Evolutionary conservation across 2,329 filamentous ascomycete genomes (phyloP), one percentile per base, ranked within the genome.

Genomic region (Cylindrodendrum hubeiense): DNA sequence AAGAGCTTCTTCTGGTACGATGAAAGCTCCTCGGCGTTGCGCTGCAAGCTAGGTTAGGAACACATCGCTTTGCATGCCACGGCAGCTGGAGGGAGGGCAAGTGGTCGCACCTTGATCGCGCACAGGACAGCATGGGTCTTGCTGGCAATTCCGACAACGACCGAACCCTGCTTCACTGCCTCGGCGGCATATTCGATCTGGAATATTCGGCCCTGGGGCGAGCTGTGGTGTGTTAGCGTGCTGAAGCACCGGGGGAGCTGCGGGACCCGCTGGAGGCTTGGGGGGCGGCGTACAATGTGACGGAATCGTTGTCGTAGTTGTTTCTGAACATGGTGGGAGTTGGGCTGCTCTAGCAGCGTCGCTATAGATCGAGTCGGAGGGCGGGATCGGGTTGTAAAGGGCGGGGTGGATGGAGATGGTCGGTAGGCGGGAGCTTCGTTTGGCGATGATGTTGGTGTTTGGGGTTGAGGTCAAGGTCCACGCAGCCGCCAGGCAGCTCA

Each of bases 1-100:
- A 99, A 98, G 79, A 99, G 91, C 87, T 99, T 99, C 89, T 98
- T 98, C 85, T 99, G 96, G 89, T 99, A 99, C 56, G 96, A 98
- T 67, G 96, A 99, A 65, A 99, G 92, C 84, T 99, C 96, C 89
- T 99, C 96, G 81, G 96, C 96, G 79, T 98, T 98, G 84, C 96
- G 91, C 96, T 98, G 76, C 44, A 51, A 37, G 47, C n/a, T 21
- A 19, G 39, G 63, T 73, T 47, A 71, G 61, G 51, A 39, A 43
- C 28, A 33, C 7, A 49, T 52, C 44, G 46, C 10, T 49, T 53
- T 9, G 41, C 39, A 58, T 37, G 53, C 34, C 67, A 47, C 43
- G 53, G 54, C 33, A 66, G 69, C 52, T 30, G 5, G 30, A 22
- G 26, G 56, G 19, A 53, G 57, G 57, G 41, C 30, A 41, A 52